These are phyloP conservation scores for Santalum album DNA, from an alignment of 164 flowering plant genomes.

Conservation along the genomic window DNA sequence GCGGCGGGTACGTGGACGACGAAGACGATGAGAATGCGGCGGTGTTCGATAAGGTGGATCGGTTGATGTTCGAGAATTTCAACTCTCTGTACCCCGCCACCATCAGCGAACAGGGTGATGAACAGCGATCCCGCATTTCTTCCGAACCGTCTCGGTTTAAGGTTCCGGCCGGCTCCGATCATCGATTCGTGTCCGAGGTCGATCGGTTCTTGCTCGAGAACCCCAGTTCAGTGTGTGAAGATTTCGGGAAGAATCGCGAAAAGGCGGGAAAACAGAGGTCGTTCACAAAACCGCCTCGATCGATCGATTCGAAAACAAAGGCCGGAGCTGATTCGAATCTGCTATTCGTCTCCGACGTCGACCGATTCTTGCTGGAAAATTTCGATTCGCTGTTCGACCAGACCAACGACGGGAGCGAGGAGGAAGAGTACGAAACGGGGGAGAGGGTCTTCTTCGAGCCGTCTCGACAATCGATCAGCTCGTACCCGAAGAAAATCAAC, in stretches of 20 bases:
- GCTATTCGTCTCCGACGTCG: background rate
- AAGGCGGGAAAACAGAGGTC: background rate
- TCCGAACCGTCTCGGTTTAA: background rate
- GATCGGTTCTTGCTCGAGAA: background rate
- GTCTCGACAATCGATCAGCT: background rate
- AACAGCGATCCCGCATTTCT: background rate
- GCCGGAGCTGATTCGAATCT: background rate
- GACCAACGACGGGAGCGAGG: background rate
- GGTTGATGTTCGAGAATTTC: background rate
- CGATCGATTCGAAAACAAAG: background rate
- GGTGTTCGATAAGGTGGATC: background rate
- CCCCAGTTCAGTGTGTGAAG: background rate
- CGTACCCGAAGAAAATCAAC: background rate
- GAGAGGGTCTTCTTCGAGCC: background rate
- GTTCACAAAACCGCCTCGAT: background rate
- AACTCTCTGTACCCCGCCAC: background rate
- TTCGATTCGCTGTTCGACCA: background rate
- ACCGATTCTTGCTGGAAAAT: background rate
- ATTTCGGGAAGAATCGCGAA: background rate
- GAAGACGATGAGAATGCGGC: background rate
- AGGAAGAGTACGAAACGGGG: background rate
- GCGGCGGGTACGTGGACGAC: background rate
- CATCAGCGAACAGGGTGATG: background rate
- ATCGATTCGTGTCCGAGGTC: background rate
- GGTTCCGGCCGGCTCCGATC: background rate